Percentiles rank a stretch among this genome's conserved stretches.
Evolutionary conservation across 495 filamentous ascomycete genomes (phyloP).

Genomic region (Penicillium salamii): DNA sequence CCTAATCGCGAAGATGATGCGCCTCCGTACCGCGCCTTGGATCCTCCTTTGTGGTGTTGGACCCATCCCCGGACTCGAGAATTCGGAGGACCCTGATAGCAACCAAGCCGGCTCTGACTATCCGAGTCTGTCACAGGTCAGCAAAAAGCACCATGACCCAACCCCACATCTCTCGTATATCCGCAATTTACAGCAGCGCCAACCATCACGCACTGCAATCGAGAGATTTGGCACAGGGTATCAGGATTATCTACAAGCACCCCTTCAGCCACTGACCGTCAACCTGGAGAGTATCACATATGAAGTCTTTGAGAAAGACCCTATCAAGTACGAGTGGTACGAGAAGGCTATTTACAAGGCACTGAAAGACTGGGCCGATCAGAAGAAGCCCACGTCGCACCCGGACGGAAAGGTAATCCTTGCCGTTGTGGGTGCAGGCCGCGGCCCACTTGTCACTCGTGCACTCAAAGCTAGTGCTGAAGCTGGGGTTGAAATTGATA

Average conservation of each 20-base stretch:
- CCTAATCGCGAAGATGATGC: conserved; percentile 79
- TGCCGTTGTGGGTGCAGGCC: conserved; percentile 88
- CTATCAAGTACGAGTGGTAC: conserved; percentile 97
- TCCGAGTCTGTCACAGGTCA: conserved; percentile 64
- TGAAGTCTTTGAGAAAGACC: conserved; percentile 97
- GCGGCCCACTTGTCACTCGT: conserved; percentile 85
- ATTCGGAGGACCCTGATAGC: conserved; percentile 30
- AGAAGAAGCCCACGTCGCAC: conserved; percentile 69
- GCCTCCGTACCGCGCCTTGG: conserved; percentile 75
- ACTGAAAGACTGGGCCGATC: conserved; percentile 72
- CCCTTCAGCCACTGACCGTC: conserved; percentile 90
- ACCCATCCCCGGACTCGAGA: conserved; percentile 54
- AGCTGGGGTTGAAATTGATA: conserved; percentile 73
- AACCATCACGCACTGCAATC: conserved; percentile 60
- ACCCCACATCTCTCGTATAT: conserved; percentile 77
- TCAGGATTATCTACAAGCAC: conserved; percentile 94
- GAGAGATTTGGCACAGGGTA: conserved; percentile 74
- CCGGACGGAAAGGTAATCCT: conserved; percentile 71
- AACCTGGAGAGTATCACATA: conserved; percentile 97
- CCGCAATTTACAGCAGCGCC: conserved; percentile 76
- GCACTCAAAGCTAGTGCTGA: conserved; percentile 72
- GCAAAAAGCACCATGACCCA: conserved; percentile 52
- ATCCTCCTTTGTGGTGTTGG: conserved; percentile 77
- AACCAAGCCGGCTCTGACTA: conserved; percentile 48
- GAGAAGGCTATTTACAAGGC: conserved; percentile 79